Evolutionary conservation across 805 yeast genomes (phyloP).

Genomic region (Saturnispora dispora): DNA sequence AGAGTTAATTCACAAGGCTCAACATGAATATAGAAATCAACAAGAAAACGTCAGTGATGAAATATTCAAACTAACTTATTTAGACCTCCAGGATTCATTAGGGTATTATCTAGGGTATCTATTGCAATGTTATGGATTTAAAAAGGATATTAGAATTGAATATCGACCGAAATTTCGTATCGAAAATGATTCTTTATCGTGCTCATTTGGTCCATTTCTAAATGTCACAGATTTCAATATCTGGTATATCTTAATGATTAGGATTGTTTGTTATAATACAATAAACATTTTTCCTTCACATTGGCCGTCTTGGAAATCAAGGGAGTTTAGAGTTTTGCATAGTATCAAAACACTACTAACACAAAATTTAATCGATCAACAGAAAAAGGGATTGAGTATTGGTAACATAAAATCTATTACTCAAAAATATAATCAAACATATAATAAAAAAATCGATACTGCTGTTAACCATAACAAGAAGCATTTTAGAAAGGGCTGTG

Average conservation of each 20-base stretch:
- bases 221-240: not conserved
- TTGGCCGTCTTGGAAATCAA: slow-evolving; percentile 7
- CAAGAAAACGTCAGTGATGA: not conserved
- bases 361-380: not conserved
- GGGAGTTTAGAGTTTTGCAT: slow-evolving; percentile 5
- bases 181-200: not conserved
- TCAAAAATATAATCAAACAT: not conserved
- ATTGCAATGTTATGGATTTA: slow-evolving; percentile 1
- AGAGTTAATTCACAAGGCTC: not conserved
- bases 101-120: slow-evolving; percentile 1
- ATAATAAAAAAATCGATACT: not conserved
- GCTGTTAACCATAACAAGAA: not conserved
- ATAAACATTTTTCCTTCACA: not conserved
- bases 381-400: not conserved
- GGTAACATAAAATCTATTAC: not conserved
- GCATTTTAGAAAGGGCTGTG: no score
- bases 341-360: slow-evolving; percentile 1
- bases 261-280: not conserved
- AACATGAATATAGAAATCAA: not conserved
- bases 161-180: not conserved
- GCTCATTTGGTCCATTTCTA: not conserved
- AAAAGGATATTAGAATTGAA: not conserved
- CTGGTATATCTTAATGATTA: not conserved
- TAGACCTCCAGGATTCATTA: slow-evolving; percentile 2
- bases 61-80: not conserved